A percentile compares a stretch with the other conserved stretches of the same genome.
Evolutionary conservation across 2,329 filamentous ascomycete genomes (phyloP).

Genomic region (Monosporascus sp.): DNA sequence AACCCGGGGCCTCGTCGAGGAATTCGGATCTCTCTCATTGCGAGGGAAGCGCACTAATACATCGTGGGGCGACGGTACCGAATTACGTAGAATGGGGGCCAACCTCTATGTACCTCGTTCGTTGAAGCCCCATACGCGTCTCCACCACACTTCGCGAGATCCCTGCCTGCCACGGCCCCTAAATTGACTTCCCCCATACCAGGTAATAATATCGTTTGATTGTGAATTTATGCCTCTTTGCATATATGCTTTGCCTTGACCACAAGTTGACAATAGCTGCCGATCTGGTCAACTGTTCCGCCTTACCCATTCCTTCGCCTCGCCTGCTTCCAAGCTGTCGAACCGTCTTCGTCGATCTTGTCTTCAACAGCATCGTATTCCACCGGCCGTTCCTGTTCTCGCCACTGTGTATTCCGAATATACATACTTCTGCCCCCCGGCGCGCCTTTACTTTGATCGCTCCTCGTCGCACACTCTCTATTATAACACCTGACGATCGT

Average conservation of each 20-base stretch:
- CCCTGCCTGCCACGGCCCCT: background rate
- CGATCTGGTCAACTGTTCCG: background rate
- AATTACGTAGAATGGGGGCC: no score
- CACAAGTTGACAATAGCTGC: background rate
- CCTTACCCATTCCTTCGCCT: background rate
- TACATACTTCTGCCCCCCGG: background rate
- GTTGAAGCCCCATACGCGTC: background rate
- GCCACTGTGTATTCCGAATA: background rate
- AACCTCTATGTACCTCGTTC: background rate
- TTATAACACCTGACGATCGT: background rate
- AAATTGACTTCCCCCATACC: background rate
- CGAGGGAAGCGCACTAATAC: no score
- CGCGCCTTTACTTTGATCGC: background rate
- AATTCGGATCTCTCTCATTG: no score
- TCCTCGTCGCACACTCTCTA: background rate
- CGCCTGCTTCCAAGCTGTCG: background rate
- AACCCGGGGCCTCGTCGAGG: no score
- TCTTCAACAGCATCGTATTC: background rate
- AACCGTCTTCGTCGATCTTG: background rate
- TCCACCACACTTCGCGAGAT: background rate
- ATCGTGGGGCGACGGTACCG: no score
- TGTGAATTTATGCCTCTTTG: background rate
- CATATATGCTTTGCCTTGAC: background rate
- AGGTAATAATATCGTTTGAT: background rate
- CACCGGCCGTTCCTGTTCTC: background rate